A percentile compares a stretch with the other conserved stretches of the same genome.
Evolutionary conservation across 208 protist species (phyloP).

Genomic region (Acanthamoeba triangularis): DNA sequence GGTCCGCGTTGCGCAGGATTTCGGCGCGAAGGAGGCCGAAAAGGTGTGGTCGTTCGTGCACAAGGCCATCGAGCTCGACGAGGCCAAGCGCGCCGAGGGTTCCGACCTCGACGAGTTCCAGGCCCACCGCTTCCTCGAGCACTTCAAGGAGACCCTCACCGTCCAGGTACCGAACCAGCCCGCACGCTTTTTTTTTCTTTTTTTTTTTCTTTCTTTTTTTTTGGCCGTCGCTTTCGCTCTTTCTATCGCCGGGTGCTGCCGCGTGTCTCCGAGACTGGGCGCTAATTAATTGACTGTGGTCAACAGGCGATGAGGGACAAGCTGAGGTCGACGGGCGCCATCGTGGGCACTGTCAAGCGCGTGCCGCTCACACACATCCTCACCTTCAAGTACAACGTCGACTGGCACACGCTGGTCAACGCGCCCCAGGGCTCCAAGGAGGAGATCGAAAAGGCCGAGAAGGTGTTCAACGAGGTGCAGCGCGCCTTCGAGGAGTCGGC

Average conservation of each 20-base stretch:
- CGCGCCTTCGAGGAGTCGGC: slow-evolving; percentile 16
- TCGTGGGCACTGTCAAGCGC: slow-evolving; percentile 4
- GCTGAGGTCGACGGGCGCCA: slow-evolving; percentile 39
- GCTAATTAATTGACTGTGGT: no score
- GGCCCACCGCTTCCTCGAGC: no score
- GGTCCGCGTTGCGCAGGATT: no score
- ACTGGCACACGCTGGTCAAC: slow-evolving; percentile 41
- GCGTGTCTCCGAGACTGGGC: no score
- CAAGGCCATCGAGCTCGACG: slow-evolving; percentile 17
- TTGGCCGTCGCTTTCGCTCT: not conserved
- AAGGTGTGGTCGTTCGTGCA: slow-evolving; percentile 66
- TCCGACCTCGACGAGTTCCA: no score
- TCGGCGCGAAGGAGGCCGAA: slow-evolving; percentile 42
- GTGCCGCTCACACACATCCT: slow-evolving; percentile 60
- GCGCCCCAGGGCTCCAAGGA: slow-evolving; percentile 65
- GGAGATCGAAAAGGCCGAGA: slow-evolving; percentile 70
- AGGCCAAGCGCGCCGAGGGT: slow-evolving; percentile 30
- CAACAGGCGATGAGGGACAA: slow-evolving; percentile 62
- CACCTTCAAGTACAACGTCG: slow-evolving; percentile 57
- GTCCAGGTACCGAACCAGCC: not conserved
- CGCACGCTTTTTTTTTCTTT: no score
- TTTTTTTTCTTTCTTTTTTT: slow-evolving; percentile 11
- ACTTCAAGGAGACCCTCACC: no score
- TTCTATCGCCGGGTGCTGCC: no score
- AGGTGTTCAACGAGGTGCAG: not conserved